These are phyloP conservation scores for Epichloe scottii DNA, from an alignment of 2,329 filamentous ascomycete species.

Conservation along the genomic window DNA sequence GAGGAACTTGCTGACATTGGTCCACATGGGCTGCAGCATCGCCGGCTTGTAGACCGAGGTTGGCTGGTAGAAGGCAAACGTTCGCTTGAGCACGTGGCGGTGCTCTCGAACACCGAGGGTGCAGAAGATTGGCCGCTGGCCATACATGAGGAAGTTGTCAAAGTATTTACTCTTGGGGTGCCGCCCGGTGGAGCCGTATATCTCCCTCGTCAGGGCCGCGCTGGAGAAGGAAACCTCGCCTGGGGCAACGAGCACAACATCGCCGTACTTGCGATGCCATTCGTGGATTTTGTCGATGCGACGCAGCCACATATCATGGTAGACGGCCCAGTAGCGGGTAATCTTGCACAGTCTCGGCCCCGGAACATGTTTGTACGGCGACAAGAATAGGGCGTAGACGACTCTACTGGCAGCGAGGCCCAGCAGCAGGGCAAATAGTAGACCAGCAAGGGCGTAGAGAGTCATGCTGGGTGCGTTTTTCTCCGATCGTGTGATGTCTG, in stretches of 20 bases:
- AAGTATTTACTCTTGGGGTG: slow-evolving; percentile 6
- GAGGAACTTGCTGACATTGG: not conserved
- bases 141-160: slow-evolving; percentile 3
- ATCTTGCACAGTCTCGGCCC: slow-evolving; percentile 4
- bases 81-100: slow-evolving; percentile 3
- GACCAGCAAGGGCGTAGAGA: not conserved
- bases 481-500: not conserved
- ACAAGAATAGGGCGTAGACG: slow-evolving; percentile 2
- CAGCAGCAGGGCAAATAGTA: not conserved
- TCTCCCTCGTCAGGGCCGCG: slow-evolving; percentile 1
- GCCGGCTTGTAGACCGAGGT: slow-evolving; percentile 1
- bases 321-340: slow-evolving; percentile 2
- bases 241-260: slow-evolving; percentile 4
- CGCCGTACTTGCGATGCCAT: slow-evolving; percentile 4
- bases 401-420: not conserved
- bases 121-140: slow-evolving; percentile 3
- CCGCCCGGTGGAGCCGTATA: slow-evolving; percentile 4
- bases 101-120: slow-evolving; percentile 2
- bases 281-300: slow-evolving; percentile 1
- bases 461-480: not conserved
- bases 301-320: slow-evolving; percentile 3
- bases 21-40: not conserved
- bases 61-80: slow-evolving; percentile 4
- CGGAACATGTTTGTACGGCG: slow-evolving; percentile 1
- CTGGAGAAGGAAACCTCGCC: slow-evolving; percentile 5